These are phyloP conservation scores for Botrytis byssoidea DNA, from an alignment of 2,329 filamentous ascomycete genomes.

Conservation along the genomic window DNA sequence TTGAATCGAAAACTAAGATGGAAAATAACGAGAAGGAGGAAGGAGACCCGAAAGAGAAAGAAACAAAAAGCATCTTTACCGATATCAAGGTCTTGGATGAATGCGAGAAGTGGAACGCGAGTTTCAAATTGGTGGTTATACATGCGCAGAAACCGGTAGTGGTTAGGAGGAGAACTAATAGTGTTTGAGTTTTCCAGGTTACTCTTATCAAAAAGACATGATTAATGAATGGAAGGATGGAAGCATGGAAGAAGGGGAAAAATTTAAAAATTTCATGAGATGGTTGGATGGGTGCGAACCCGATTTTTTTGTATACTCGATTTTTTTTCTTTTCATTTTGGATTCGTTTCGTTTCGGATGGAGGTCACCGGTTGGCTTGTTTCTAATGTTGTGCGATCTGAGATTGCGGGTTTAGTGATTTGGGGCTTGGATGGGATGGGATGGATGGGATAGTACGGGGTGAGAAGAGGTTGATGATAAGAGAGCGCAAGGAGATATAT, in stretches of 20 bases:
- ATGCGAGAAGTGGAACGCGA: constrained; percentile 83
- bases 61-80: constrained; percentile 68
- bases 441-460: no score
- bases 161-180: constrained; percentile 31
- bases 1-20: not conserved
- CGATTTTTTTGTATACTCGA: not conserved
- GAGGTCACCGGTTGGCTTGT: not conserved
- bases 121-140: constrained; percentile 86
- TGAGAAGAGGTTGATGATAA: not conserved
- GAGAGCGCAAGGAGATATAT: not conserved
- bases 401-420: not conserved
- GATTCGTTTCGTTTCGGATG: not conserved
- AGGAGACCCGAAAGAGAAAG: not conserved
- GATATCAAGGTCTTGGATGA: constrained; percentile 74
- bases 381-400: not conserved
- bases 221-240: not conserved
- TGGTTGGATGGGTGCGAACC: constrained; percentile 11
- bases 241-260: not conserved
- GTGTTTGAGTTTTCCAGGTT: constrained; percentile 29
- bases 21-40: not conserved
- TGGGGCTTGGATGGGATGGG: not conserved
- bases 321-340: not conserved
- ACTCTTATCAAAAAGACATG: not conserved
- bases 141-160: constrained; percentile 52
- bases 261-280: not conserved